These are phyloP conservation scores for Marasmius tenuissimus DNA, from an alignment of 1,284 basidiomycete genomes.

Conservation along the genomic window DNA sequence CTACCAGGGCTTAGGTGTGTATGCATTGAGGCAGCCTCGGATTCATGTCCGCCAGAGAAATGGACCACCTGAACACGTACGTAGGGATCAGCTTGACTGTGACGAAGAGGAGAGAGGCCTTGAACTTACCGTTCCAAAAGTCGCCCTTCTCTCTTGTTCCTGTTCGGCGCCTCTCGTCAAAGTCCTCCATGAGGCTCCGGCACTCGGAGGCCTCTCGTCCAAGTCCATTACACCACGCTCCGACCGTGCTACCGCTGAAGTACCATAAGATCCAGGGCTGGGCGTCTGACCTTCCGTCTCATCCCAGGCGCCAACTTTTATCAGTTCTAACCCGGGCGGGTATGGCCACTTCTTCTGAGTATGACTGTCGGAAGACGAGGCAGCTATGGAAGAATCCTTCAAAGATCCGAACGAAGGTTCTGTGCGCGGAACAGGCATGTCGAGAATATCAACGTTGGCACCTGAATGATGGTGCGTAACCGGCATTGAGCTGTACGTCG, in stretches of 20 bases:
- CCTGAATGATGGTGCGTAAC: slow-evolving; percentile 14
- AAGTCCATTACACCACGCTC: slow-evolving; percentile 30
- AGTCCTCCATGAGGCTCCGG: slow-evolving; percentile 55
- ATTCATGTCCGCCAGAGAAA: slow-evolving; percentile 40
- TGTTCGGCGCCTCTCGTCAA: slow-evolving; percentile 37
- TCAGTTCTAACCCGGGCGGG: slow-evolving; percentile 44
- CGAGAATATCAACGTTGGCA: slow-evolving; percentile 50
- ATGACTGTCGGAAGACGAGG: slow-evolving; percentile 12
- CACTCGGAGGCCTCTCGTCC: slow-evolving; percentile 62
- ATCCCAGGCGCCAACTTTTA: slow-evolving; percentile 15
- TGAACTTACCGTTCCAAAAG: slow-evolving; percentile 56
- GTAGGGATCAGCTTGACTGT: slow-evolving; percentile 1
- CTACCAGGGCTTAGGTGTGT: slow-evolving; percentile 57
- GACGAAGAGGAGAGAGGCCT: slow-evolving; percentile 10
- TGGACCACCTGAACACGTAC: slow-evolving; percentile 38
- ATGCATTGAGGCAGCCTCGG: slow-evolving; percentile 61
- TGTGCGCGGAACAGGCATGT: slow-evolving; percentile 58
- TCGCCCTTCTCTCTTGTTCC: slow-evolving; percentile 43
- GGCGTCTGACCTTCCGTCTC: slow-evolving; percentile 34
- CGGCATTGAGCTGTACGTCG: neutral
- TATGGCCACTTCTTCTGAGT: slow-evolving; percentile 27
- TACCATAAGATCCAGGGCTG: slow-evolving; percentile 28
- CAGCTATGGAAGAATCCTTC: slow-evolving; percentile 25
- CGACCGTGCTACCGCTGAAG: slow-evolving; percentile 18
- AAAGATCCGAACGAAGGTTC: slow-evolving; percentile 48